Conservation (phyloP, 495 filamentous ascomycete genomes). For the Venustampulla echinocandica region DNA sequence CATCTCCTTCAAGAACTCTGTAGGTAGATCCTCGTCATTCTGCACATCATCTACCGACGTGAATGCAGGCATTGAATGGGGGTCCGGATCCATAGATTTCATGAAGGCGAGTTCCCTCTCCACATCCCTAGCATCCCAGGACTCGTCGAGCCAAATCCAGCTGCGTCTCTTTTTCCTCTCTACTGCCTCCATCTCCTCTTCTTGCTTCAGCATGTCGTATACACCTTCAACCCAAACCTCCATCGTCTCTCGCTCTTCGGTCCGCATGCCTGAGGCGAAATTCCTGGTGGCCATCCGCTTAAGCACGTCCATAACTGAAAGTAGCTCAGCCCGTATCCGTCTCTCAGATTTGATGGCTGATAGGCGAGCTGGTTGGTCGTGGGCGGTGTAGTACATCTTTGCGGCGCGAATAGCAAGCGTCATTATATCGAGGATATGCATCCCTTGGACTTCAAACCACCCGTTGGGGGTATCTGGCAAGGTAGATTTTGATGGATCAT, state of each 20-base stretch:
- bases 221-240: slow-evolving; percentile 68
- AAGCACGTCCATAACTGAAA: slow-evolving; percentile 78
- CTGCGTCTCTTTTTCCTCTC: slow-evolving; percentile 62
- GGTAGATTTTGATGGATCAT: slow-evolving; percentile 24
- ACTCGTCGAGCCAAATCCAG: slow-evolving; percentile 68
- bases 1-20: slow-evolving; percentile 63
- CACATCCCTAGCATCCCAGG: slow-evolving; percentile 66
- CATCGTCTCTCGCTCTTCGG: slow-evolving; percentile 64
- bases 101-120: slow-evolving; percentile 83
- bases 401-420: slow-evolving; percentile 91
- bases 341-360: slow-evolving; percentile 78
- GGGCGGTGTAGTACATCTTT: slow-evolving; percentile 87
- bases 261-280: slow-evolving; percentile 74
- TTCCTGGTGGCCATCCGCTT: slow-evolving; percentile 83
- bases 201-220: slow-evolving; percentile 60
- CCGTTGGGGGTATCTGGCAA: slow-evolving; percentile 24
- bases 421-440: slow-evolving; percentile 84
- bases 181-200: slow-evolving; percentile 63
- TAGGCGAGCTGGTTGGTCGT: slow-evolving; percentile 73
- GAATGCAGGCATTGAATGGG: slow-evolving; percentile 59
- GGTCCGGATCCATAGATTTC: slow-evolving; percentile 40
- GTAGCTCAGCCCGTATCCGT: slow-evolving; percentile 67
- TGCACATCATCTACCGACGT: slow-evolving; percentile 41
- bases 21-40: slow-evolving; percentile 48
- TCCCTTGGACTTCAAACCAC: slow-evolving; percentile 80